A percentile compares a stretch with the other conserved stretches of the same genome.
phyloP scores from a whole-genome alignment of 257 asterid species.

The Coffea eugenioides region DNA sequence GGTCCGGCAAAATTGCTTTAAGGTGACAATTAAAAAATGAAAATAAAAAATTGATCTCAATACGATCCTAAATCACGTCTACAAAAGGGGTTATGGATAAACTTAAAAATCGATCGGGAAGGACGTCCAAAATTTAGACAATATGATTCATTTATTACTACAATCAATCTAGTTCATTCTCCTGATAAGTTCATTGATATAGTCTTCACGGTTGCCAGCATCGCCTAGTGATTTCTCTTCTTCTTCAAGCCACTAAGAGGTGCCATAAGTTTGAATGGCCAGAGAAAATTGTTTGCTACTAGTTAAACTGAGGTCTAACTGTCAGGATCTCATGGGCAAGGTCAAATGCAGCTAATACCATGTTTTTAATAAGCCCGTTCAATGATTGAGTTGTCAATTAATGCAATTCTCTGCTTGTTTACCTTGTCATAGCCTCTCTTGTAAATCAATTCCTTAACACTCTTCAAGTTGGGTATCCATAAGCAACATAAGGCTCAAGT shows the following conservation, averaged over 20 bases:
- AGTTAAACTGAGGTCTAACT: constrained; percentile 60
- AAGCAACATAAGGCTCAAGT: no score
- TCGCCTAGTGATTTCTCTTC: constrained; percentile 69
- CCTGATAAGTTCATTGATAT: constrained; percentile 48
- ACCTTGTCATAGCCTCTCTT: constrained; percentile 74
- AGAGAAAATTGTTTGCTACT: constrained; percentile 61
- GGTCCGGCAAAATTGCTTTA: neutral
- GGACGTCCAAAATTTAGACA: neutral
- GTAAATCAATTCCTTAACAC: constrained; percentile 65
- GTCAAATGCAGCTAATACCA: constrained; percentile 50
- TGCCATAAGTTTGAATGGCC: constrained; percentile 69
- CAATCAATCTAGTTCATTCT: constrained; percentile 32
- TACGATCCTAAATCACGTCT: neutral
- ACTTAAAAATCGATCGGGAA: neutral
- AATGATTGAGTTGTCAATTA: constrained; percentile 61
- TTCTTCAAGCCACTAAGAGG: constrained; percentile 66
- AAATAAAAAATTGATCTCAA: neutral
- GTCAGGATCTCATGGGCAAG: constrained; percentile 60
- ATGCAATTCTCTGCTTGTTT: constrained; percentile 65
- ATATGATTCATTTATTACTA: neutral
- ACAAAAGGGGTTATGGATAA: neutral
- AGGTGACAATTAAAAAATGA: neutral
- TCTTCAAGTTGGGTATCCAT: no score
- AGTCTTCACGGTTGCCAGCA: constrained; percentile 62
- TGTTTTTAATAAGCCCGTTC: constrained; percentile 63